A percentile compares a stretch with the other conserved stretches of the same genome.
These are phyloP conservation scores for Penicillium sumatraense DNA, from an alignment of 2,329 filamentous ascomycete species.

Conservation along the genomic window DNA sequence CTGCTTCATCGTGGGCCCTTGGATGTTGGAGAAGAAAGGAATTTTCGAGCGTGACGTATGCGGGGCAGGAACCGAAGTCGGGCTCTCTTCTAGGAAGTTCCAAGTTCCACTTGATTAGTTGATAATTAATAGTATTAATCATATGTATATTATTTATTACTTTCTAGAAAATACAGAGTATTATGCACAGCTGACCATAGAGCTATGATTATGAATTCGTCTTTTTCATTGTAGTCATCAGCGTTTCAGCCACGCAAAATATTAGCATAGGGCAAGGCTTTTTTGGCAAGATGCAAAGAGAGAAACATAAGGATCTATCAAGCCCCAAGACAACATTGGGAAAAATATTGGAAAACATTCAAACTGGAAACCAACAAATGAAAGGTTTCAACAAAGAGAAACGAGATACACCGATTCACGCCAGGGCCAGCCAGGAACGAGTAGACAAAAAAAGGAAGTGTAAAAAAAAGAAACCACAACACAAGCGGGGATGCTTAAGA, in stretches of 20 bases:
- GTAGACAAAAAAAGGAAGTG: conserved; percentile 19
- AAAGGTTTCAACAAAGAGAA: conserved; percentile 24
- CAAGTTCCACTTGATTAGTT: neutral
- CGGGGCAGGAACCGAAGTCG: conserved; percentile 35
- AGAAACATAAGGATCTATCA: conserved; percentile 30
- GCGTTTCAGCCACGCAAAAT: conserved; percentile 19
- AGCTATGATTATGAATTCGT: conserved; percentile 1
- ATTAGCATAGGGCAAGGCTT: conserved; percentile 21
- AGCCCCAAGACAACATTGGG: conserved; percentile 14
- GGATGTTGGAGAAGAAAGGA: conserved; percentile 22
- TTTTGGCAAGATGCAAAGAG: conserved; percentile 29
- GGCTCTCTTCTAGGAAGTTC: conserved; percentile 19
- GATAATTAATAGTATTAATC: neutral
- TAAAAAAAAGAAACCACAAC: conserved; percentile 24
- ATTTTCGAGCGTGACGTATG: conserved; percentile 43
- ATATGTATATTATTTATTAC: neutral
- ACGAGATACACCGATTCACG: conserved; percentile 32
- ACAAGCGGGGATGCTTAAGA: conserved; percentile 23
- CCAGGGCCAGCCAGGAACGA: conserved; percentile 42
- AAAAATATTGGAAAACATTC: conserved; percentile 13
- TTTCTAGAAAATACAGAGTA: neutral
- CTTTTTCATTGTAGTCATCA: conserved; percentile 26
- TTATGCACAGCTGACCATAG: too few species aligned
- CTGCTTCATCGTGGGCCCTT: conserved; percentile 57
- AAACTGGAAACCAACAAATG: conserved; percentile 19